phyloP scores from a whole-genome alignment of 108 stramenopile species.

The Stephanodiscus triporus region DNA sequence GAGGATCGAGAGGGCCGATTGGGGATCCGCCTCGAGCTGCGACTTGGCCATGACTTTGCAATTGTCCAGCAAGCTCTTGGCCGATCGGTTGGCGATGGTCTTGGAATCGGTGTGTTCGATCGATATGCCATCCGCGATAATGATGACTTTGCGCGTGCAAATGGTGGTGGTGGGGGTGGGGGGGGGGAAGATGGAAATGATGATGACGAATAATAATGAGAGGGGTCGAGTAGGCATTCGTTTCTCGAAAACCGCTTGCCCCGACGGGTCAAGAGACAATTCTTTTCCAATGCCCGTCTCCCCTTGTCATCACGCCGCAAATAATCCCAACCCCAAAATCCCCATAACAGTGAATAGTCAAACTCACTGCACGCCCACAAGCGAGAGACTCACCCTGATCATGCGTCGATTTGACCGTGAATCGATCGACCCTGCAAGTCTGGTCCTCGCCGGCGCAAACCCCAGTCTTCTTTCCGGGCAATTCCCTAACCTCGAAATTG shows the following conservation, averaged over 20 bases:
- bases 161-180: conserved; percentile 32
- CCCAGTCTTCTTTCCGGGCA: conserved; percentile 54
- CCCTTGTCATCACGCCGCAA: no score
- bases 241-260: no score
- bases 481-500: conserved; percentile 73
- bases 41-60: conserved; percentile 52
- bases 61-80: conserved; percentile 44
- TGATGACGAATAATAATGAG: neutral
- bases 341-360: no score
- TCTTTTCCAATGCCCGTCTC: no score
- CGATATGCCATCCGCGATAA: conserved; percentile 40
- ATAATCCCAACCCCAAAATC: no score
- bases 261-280: no score
- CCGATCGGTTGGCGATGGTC: conserved; percentile 54
- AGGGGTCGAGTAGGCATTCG: no score
- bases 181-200: no score
- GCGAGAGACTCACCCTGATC: conserved; percentile 58
- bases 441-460: conserved; percentile 53
- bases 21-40: conserved; percentile 16
- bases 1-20: conserved; percentile 17
- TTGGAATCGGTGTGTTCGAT: conserved; percentile 65
- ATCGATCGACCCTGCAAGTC: conserved; percentile 54
- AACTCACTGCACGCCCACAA: no score
- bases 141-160: conserved; percentile 20
- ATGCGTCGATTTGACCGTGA: conserved; percentile 63